Evolutionary conservation across 2,329 filamentous ascomycete genomes (phyloP), one percentile per base, ranked within the genome.

Genomic region (Aureobasidium melanogenum): DNA sequence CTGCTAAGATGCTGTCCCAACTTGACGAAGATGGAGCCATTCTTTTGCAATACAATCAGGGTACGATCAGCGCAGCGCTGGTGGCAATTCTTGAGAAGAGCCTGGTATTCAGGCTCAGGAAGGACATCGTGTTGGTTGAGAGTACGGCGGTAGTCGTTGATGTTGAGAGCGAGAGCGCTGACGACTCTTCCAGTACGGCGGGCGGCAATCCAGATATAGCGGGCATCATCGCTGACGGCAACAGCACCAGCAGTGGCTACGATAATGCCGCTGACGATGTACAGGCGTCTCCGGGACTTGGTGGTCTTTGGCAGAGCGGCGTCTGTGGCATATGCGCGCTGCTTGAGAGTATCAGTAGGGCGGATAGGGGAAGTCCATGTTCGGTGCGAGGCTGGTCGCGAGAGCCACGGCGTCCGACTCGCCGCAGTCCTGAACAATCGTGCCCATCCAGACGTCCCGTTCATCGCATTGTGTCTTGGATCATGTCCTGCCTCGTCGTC

Each of bases 1-100:
- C 91, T 93, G 73, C 91, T 96, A 75, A 99, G 75, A 75, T 99
- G 94, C 70, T 99, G 94, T 8, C 94, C 94, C 41, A 99, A 79
- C 76, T 99, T 99, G 73, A 99, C 97, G 69, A 97, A 99, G 65
- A 99, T 96, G 30, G 93, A 96, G 28, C 95, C 94, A 74, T 97
- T 97, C 79, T 89, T 91, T 80, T 99, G 94, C 66, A 97, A 77
- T 1, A 95, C 92, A 62, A 82, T 83, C 44, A 97, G 78, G 0
- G 94, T 97, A 64, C 94, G 85, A 69, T 91, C 83, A 32, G 94
- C 94, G 76, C 94, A 99, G 74, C 94, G 84, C 72, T 95, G 88
- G 75, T 99, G 94, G 71, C 94, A 97, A 65, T 86, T 86, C 67
- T 85, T 88, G 57, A 99, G 78, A 39, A 88, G 74, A n/a, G 75